Evolutionary conservation across 2,329 filamentous ascomycete species (phyloP), one percentile per base, ranked within the genome.

Genomic region (Scytalidium lignicola): DNA sequence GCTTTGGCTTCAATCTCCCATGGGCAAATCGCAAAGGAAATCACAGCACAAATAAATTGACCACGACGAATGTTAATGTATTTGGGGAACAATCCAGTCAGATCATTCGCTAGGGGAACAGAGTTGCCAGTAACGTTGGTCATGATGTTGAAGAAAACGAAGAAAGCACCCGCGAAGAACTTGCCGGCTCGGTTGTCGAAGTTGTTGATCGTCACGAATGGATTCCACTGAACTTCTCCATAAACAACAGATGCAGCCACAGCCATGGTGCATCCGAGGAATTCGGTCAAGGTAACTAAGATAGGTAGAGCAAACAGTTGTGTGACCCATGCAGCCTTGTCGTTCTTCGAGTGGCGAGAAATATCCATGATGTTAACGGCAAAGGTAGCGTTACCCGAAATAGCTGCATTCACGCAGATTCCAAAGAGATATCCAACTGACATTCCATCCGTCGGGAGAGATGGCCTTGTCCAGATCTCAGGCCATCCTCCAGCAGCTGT

Each of bases 61-160:
- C 73, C 73, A 10, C 73, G 65, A 10, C 69, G 61, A 44, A 75
- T 73, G 59, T 78, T 77, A 55, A 79, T 64, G 58, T 70, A 78
- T 18, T 65, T 65, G 0, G 76, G 76, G 43, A 76, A 72, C 5
- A 78, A 59, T 1, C 71, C 70, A 0, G 71, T 72, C 43, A 78
- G 57, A 37, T 67, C 55, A 4, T 68, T 59, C 3, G 60, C 56
- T 21, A 68, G 64, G 5, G 55, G 53, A 2, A 61, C 60, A 0
- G 70, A 66, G 22, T 72, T 58, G 17, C 69, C 71, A 22, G 63
- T 69, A 51, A 72, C 72, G 37, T 72, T 67, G 13, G 60, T 68
- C 62, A 72, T 57, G 20, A 52, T 49, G 2, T 60, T 55, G 6
- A 58, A 60, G 32, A 63, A 60, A 20, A 52, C 50, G 50, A 56